A percentile compares a stretch with the other conserved stretches of the same genome.
Conservation (phyloP, 2,329 filamentous ascomycete genomes). For the Blumeriella jaapii region DNA sequence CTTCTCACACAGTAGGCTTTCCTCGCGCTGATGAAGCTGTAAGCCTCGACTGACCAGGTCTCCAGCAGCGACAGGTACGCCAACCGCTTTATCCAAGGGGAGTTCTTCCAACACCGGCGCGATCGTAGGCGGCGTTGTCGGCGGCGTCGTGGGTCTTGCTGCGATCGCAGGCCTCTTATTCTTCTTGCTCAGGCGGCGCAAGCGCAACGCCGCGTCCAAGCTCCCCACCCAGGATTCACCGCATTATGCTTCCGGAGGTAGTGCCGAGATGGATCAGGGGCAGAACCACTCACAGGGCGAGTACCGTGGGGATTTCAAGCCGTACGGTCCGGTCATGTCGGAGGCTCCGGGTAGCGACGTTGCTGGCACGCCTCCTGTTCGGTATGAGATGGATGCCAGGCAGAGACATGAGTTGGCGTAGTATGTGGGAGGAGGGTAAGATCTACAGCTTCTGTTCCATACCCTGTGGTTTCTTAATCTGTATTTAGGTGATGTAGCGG, state of each 20-base stretch:
- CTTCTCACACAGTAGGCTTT: slow-evolving; percentile 2
- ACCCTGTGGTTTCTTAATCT: no score
- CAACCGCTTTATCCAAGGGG: no score
- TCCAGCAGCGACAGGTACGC: no score
- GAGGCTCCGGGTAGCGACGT: slow-evolving; percentile 3
- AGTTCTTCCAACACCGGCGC: slow-evolving; percentile 8
- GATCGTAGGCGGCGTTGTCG: slow-evolving; percentile 13
- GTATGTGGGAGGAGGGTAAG: background rate
- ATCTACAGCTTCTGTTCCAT: no score
- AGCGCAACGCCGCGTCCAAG: background rate
- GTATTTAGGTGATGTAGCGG: no score
- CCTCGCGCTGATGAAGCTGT: no score
- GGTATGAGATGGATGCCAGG: slow-evolving; percentile 2
- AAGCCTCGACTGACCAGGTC: no score
- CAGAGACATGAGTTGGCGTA: slow-evolving; percentile 2
- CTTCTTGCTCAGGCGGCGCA: slow-evolving; percentile 7
- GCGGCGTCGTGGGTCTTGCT: slow-evolving; percentile 9
- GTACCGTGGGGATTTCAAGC: slow-evolving; percentile 2
- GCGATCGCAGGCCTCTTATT: slow-evolving; percentile 5
- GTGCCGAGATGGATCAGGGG: background rate
- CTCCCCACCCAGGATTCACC: background rate
- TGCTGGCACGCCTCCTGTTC: background rate
- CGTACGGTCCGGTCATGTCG: slow-evolving; percentile 1
- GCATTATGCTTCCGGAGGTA: background rate
- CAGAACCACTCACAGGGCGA: background rate